phyloP scores from a whole-genome alignment of 176 grass and related monocot genomes.

The Stipa capillata region DNA sequence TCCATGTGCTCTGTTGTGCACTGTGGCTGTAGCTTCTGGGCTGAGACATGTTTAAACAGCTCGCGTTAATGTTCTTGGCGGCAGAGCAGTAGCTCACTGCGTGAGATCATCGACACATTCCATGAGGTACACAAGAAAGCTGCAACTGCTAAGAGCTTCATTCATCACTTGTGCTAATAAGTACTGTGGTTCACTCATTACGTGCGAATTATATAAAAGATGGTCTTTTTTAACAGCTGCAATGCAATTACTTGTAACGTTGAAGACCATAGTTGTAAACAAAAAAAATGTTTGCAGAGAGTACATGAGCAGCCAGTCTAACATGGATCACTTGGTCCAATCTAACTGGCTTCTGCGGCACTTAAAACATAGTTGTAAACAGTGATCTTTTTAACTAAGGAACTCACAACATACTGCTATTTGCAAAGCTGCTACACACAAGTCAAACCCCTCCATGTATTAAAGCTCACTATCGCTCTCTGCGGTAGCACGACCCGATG shows the following conservation, averaged over 20 bases:
- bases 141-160: background rate
- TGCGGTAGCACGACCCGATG: background rate
- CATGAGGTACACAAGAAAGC: background rate
- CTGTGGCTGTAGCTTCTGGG: background rate
- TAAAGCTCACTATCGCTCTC: slow-evolving; percentile 52
- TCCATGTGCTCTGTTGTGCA: background rate
- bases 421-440: background rate
- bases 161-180: too few relatives aligned
- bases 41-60: background rate
- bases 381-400: background rate
- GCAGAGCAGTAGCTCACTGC: background rate
- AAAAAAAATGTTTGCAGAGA: background rate
- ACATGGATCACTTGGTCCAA: background rate
- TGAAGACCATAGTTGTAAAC: background rate
- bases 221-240: background rate
- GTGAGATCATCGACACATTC: background rate
- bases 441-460: background rate
- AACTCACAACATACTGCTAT: background rate
- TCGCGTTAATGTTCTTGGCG: background rate
- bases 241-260: background rate
- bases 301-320: background rate
- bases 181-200: too few relatives aligned
- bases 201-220: background rate
- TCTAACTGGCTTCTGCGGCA: background rate
- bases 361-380: background rate